Base-by-base conservation (phyloP, 2,329 filamentous ascomycete genomes). In the Colletotrichum viniferum region DNA sequence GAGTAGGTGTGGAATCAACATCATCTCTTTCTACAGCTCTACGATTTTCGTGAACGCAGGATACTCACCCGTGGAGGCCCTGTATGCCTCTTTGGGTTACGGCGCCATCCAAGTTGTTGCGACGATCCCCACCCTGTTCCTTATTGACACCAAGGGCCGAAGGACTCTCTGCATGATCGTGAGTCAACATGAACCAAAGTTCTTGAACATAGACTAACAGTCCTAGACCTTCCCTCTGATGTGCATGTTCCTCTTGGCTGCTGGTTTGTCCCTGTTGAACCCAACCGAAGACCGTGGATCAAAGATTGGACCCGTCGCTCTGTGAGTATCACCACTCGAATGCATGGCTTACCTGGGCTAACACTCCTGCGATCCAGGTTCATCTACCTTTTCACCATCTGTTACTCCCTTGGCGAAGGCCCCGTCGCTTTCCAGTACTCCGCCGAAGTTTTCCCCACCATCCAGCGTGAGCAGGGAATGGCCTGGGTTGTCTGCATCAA, bases 11-110 rank as follows among this genome's bases (percentile, higher is more conserved):
- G 58, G 90, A 81, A 89, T 94, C 83, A 94, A 94, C 81, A 94
- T 95, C 75, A 93, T 95, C 70, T 92, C 93, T 0, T 95, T 95
- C 83, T 95, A 95, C 83, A 93, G 91, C 1, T 92, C 91, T 0
- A 92, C 91, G 5, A 86, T 92, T n/a, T 92, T 92, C 78, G 78
- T 82, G 24, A 81, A 92, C 2, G 90, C 92, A 92, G 92, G 6
- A 90, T 91, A 38, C 83, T 73, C 63, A 82, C 87, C 3, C 88
- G 88, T 62, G 55, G 84, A 89, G 52, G 91, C 94, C 12, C 84
- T 87, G 64, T 81, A 87, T 9, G 86, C 85, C 1, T 88, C 87
- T 2, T 85, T 88, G 63, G 87, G 87, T 14, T 88, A 87, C 66
- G 87, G 87, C 58, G 92, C 77, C 92, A 92, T 80, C n/a, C 52